Evolutionary conservation across 768 basidiomycete genomes (phyloP), one percentile per base, ranked within the genome.

Genomic region (Hypsizygus marmoreus): DNA sequence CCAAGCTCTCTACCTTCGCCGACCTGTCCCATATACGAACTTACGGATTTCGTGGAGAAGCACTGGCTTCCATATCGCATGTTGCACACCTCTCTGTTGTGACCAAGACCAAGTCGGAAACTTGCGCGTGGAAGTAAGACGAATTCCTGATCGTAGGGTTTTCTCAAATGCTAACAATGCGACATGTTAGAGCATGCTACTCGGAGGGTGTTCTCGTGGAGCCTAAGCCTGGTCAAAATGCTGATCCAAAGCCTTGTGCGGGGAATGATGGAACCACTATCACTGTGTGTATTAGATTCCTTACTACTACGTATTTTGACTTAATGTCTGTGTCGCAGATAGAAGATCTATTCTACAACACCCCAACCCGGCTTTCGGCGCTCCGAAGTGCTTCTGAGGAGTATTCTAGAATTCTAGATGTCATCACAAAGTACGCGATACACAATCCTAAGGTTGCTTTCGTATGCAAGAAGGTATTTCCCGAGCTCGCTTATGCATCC

Each of bases 1-100:
- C 93, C 3, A 99, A 98, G 60, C 68, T 99, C 4, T 79, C 82
- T 1, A 80, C 81, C 0, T 99, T 92, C 58, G 84, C 88, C 3
- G 97, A 99, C 60, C 65, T 99, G 43, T 81, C 84, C 25, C 74
- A 73, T n/a, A 74, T 99, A 26, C 75, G 79, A 2, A 98, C 95
- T 0, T 98, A 97, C 64, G 97, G 97, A 1, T 99, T 99, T 66
- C 81, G 97, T 40, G 95, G 97, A 22, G 97, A 99, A 69, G 97
- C 97, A 0, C 70, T 99, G 37, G 97, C 95, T 2, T 95, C 92
- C 10, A 91, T 99, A 48, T 95, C 92, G 4, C 93, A 97, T 66
- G 91, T 95, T 30, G 85, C 94, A 1, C 89, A 88, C 62, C 73
- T 99, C 44, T 82, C 83, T 13, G 88, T 98, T 8, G 69, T 89